A percentile compares a stretch with the other conserved stretches of the same genome.
These are phyloP conservation scores for Pythium coloratum DNA, from an alignment of 352 stramenopile species.

Conservation along the genomic window DNA sequence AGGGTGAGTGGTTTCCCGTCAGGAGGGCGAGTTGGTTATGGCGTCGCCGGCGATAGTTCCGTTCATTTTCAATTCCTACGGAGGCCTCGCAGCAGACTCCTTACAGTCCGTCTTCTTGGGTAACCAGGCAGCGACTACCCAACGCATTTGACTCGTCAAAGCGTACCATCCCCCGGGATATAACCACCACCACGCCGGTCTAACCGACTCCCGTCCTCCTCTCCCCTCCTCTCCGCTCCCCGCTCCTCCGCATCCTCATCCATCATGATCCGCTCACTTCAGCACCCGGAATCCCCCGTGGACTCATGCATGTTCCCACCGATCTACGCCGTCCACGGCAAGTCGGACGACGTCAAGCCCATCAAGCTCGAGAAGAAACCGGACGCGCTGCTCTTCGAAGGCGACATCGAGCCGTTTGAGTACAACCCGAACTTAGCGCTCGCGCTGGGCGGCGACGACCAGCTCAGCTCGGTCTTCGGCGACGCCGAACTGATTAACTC, in stretches of 20 bases:
- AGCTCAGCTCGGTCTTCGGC: constrained; percentile 74
- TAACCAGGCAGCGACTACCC: constrained; percentile 21
- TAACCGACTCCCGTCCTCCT: constrained; percentile 11
- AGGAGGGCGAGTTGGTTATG: background rate
- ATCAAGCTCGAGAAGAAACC: constrained; percentile 27
- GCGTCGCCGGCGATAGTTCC: background rate
- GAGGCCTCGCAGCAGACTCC: constrained; percentile 30
- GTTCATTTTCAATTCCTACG: constrained; percentile 33
- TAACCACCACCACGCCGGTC: constrained; percentile 11
- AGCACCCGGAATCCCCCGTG: constrained; percentile 59
- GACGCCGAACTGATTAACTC: constrained; percentile 78
- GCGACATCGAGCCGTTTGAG: constrained; percentile 72
- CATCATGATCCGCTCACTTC: constrained; percentile 21
- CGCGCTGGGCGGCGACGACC: constrained; percentile 30
- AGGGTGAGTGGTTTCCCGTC: background rate
- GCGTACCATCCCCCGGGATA: constrained; percentile 29
- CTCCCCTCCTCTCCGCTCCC: constrained; percentile 4
- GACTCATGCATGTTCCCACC: constrained; percentile 75
- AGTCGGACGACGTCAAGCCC: constrained; percentile 11
- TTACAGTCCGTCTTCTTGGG: constrained; percentile 27
- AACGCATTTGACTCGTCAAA: constrained; percentile 22
- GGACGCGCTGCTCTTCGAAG: constrained; percentile 30
- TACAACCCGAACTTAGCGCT: constrained; percentile 37
- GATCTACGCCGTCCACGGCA: constrained; percentile 39
- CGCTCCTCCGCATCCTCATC: constrained; percentile 3